Conservation (phyloP, 2,329 filamentous ascomycete species). For the Aspergillus arachidicola region DNA sequence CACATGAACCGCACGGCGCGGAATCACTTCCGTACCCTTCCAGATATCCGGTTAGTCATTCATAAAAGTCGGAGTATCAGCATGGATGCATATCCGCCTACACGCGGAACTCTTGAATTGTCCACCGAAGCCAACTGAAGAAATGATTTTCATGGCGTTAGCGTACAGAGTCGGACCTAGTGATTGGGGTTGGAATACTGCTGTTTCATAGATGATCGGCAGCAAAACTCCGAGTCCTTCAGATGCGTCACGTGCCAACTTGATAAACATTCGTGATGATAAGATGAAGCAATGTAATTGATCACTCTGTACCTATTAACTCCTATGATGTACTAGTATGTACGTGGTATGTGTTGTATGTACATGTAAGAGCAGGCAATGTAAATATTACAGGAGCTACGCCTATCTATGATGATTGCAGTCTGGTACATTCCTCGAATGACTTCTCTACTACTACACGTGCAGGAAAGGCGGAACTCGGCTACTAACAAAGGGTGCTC, state of each 20-base stretch:
- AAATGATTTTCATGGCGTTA: neutral
- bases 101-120: neutral
- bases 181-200: neutral
- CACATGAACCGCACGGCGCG: neutral
- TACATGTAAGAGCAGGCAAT: neutral
- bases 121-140: neutral
- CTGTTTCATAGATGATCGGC: neutral
- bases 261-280: neutral
- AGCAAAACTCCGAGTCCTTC: neutral
- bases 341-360: neutral
- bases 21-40: neutral
- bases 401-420: neutral
- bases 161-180: neutral
- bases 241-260: neutral
- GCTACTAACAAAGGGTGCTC: constrained; percentile 20
- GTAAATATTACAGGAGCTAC: neutral
- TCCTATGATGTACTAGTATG: neutral
- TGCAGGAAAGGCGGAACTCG: constrained; percentile 28
- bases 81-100: neutral
- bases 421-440: neutral
- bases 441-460: neutral
- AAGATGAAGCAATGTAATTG: neutral
- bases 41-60: neutral
- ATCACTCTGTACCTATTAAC: neutral
- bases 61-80: neutral